Evolutionary conservation across 305 asterid species (phyloP).

Genomic region (Rubia occidens): DNA sequence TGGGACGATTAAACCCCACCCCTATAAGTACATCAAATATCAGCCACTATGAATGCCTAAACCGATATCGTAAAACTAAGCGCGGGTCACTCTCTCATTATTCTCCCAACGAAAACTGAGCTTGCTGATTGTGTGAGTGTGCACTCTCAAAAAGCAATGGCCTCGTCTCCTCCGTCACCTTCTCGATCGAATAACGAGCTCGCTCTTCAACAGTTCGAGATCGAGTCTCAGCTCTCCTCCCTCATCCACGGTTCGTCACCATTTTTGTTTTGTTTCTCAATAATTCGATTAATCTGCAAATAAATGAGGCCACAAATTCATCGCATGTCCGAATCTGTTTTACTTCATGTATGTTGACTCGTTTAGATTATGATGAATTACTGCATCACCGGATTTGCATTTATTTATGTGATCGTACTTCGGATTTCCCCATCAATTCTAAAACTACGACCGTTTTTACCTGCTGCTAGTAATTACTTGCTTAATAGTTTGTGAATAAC

Average conservation of each 20-base stretch:
- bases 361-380: background rate
- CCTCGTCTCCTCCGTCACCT: slow-evolving; percentile 15
- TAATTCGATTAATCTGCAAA: background rate
- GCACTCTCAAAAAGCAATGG: background rate
- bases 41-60: background rate
- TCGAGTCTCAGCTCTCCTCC: slow-evolving; percentile 59
- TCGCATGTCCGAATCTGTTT: background rate
- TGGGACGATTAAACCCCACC: no score
- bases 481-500: background rate
- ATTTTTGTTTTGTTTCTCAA: slow-evolving; percentile 5
- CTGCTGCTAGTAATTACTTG: background rate
- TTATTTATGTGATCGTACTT: background rate
- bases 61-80: background rate
- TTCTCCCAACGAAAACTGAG: background rate
- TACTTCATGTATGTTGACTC: background rate
- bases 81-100: slow-evolving; percentile 4
- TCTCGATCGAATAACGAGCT: slow-evolving; percentile 17
- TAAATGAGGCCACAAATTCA: background rate
- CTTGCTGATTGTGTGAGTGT: background rate
- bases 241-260: slow-evolving; percentile 45
- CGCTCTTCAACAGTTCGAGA: slow-evolving; percentile 21
- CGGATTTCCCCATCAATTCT: background rate
- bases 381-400: background rate
- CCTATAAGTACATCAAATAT: background rate
- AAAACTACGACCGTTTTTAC: background rate